Evolutionary conservation across 1,139 yeast genomes (phyloP).

Genomic region (Meyerozyma athensensis): DNA sequence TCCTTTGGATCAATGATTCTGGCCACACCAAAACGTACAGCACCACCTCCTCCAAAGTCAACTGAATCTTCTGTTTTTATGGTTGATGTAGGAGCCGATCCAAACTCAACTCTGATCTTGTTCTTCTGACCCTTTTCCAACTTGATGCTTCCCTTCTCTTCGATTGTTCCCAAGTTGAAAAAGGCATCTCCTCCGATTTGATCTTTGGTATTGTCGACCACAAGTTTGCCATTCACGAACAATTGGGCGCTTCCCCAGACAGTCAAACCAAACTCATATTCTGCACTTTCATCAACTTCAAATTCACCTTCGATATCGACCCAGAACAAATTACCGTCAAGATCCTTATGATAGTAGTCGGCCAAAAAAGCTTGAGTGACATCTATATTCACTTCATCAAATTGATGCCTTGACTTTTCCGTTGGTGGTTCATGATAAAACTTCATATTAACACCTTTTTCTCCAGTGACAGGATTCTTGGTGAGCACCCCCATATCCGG

Average conservation of each 20-base stretch:
- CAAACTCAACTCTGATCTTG: constrained; percentile 45
- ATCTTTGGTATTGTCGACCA: constrained; percentile 52
- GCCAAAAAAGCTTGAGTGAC: constrained; percentile 7
- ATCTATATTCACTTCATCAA: constrained; percentile 8
- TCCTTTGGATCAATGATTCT: constrained; percentile 19
- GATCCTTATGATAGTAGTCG: constrained; percentile 7
- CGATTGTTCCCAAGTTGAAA: constrained; percentile 46
- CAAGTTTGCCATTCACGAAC: constrained; percentile 45
- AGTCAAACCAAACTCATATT: constrained; percentile 49
- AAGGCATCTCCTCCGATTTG: constrained; percentile 48
- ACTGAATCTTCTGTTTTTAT: constrained; percentile 16
- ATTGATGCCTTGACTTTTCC: constrained; percentile 6
- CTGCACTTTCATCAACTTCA: constrained; percentile 43
- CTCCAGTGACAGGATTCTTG: constrained; percentile 9
- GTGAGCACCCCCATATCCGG: constrained; percentile 8
- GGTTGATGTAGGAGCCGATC: constrained; percentile 45
- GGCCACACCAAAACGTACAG: constrained; percentile 27
- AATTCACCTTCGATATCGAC: constrained; percentile 41
- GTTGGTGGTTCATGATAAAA: constrained; percentile 10
- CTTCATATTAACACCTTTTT: constrained; percentile 8
- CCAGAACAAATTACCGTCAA: constrained; percentile 20
- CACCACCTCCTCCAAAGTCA: constrained; percentile 25
- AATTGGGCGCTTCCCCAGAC: constrained; percentile 51
- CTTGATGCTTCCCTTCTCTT: constrained; percentile 33
- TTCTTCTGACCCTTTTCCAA: constrained; percentile 41